Conservation (phyloP, 805 yeast species). For the Yamadazyma insecticola region DNA sequence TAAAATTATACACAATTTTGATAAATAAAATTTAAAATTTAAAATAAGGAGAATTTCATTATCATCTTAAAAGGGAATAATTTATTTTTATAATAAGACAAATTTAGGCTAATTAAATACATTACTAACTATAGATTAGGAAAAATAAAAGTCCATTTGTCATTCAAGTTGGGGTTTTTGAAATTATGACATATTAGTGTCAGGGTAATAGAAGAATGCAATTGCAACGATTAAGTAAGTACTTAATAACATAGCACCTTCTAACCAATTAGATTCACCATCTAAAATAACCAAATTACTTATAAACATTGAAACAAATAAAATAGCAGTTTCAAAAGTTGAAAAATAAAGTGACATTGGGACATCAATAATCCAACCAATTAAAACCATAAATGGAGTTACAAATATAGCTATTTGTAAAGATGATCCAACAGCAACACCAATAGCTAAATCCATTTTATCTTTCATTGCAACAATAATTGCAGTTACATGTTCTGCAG, state of each 20-base stretch:
- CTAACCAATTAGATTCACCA: constrained; percentile 96
- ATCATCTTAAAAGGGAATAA: no score
- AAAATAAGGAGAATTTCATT: no score
- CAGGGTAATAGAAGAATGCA: constrained; percentile 89
- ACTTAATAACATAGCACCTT: constrained; percentile 87
- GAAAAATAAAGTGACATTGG: constrained; percentile 93
- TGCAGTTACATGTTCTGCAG: constrained; percentile 98
- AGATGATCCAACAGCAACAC: constrained; percentile 95
- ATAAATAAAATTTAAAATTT: no score
- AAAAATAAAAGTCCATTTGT: no score
- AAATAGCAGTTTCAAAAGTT: constrained; percentile 87
- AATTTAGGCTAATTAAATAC: no score
- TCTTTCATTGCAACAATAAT: constrained; percentile 91
- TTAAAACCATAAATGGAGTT: constrained; percentile 89
- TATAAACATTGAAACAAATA: constrained; percentile 85
- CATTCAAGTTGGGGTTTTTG: no score
- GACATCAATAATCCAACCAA: constrained; percentile 88
- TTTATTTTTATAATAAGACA: no score
- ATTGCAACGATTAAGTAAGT: constrained; percentile 84
- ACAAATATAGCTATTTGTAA: constrained; percentile 93
- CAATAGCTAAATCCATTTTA: constrained; percentile 95
- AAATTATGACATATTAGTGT: constrained; percentile 16
- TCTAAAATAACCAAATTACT: constrained; percentile 84
- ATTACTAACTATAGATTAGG: no score
- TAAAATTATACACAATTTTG: no score